These are phyloP conservation scores for Candida sanyaensis DNA, from an alignment of 1,139 yeast species.

Conservation along the genomic window DNA sequence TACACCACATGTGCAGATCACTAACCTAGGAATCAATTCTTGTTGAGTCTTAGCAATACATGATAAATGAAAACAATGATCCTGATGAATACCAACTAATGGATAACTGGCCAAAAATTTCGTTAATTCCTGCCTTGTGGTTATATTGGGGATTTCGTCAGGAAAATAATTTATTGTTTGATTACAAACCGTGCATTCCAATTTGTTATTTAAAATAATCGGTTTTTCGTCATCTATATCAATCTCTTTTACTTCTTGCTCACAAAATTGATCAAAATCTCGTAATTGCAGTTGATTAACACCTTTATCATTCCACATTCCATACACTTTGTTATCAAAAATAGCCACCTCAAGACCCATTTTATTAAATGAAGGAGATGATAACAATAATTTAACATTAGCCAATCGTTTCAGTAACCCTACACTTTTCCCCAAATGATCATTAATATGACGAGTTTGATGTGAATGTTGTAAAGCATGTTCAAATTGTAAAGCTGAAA, in stretches of 20 bases:
- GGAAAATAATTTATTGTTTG: constrained; percentile 31
- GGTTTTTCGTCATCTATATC: constrained; percentile 20
- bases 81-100: constrained; percentile 33
- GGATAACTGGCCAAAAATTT: constrained; percentile 16
- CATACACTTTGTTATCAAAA: constrained; percentile 29
- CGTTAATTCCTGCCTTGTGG: constrained; percentile 6
- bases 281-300: constrained; percentile 12
- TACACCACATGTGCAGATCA: constrained; percentile 41
- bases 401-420: constrained; percentile 52
- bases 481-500: constrained; percentile 71
- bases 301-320: constrained; percentile 23
- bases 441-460: constrained; percentile 59
- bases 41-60: constrained; percentile 37
- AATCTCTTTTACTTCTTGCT: background rate
- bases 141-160: constrained; percentile 15
- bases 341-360: constrained; percentile 44
- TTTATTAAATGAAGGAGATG: constrained; percentile 44
- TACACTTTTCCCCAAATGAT: constrained; percentile 24
- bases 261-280: constrained; percentile 15
- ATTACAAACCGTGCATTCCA: constrained; percentile 30
- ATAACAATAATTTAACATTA: constrained; percentile 47
- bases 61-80: constrained; percentile 41
- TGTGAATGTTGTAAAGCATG: constrained; percentile 81
- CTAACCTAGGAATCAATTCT: constrained; percentile 37
- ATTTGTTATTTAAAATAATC: constrained; percentile 20